Conservation (phyloP, 331 rosid genomes). For the Erythrophleum ivorense region DNA sequence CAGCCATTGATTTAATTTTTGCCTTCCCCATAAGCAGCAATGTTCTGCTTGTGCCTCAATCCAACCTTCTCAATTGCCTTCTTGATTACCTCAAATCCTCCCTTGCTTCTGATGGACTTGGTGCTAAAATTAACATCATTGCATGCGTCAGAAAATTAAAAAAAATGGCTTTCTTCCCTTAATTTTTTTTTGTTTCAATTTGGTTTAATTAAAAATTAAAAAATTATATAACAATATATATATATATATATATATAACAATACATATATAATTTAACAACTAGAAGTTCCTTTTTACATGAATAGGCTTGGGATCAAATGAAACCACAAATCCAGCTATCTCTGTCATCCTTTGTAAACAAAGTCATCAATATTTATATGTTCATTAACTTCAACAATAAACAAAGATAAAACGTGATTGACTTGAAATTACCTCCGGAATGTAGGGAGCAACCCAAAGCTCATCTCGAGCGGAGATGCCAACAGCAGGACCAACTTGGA, state of each 20-base stretch:
- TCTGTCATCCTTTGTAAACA: constrained; percentile 86
- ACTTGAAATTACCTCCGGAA: constrained; percentile 68
- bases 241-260: too few species aligned
- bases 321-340: constrained; percentile 80
- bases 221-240: too few species aligned
- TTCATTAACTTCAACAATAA: background rate
- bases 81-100: constrained; percentile 81
- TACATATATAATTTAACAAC: too few species aligned
- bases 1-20: too few species aligned
- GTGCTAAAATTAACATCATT: constrained; percentile 61
- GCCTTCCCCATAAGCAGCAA: constrained; percentile 95
- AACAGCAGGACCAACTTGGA: constrained; percentile 93
- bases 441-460: constrained; percentile 93
- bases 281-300: constrained; percentile 41
- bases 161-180: too few species aligned
- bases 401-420: background rate
- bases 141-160: too few species aligned
- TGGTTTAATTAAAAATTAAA: too few species aligned
- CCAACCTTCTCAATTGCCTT: constrained; percentile 81
- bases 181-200: too few species aligned
- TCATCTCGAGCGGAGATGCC: constrained; percentile 93
- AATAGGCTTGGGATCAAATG: constrained; percentile 98
- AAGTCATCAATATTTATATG: constrained; percentile 19
- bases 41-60: constrained; percentile 85
- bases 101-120: constrained; percentile 77